A percentile compares a stretch with the other conserved stretches of the same genome.
phyloP scores from a whole-genome alignment of 2,329 filamentous ascomycete genomes.

The Thelonectria discophora region DNA sequence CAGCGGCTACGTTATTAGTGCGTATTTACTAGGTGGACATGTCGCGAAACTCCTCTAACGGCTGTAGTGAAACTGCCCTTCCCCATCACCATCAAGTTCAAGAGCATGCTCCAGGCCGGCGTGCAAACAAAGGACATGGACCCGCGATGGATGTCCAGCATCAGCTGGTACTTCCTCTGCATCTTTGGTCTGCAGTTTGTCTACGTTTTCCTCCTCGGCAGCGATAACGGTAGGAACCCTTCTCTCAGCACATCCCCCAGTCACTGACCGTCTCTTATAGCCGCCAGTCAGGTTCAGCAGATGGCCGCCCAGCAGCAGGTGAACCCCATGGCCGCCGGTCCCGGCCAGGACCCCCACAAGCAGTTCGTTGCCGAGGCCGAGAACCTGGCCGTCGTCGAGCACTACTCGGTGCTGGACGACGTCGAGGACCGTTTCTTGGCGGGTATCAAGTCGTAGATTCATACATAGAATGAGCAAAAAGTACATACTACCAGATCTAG shows the following conservation, averaged over 20 bases:
- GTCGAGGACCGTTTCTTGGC: constrained; percentile 85
- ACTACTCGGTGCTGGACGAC: constrained; percentile 88
- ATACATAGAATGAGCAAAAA: constrained; percentile 43
- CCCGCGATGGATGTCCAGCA: constrained; percentile 96
- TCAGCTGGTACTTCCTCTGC: constrained; percentile 99
- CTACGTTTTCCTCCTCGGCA: constrained; percentile 95
- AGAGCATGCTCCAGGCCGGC: constrained; percentile 98
- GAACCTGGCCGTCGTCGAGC: constrained; percentile 94
- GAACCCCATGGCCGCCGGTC: constrained; percentile 74
- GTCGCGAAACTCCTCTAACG: constrained; percentile 31
- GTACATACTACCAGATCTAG: constrained; percentile 38
- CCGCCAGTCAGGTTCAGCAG: constrained; percentile 85
- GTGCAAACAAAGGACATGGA: constrained; percentile 96
- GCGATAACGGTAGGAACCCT: constrained; percentile 81
- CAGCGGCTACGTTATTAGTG: constrained; percentile 96
- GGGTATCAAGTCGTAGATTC: constrained; percentile 53
- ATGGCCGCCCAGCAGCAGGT: constrained; percentile 39
- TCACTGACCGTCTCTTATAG: constrained; percentile 54
- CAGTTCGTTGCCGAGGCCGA: constrained; percentile 92
- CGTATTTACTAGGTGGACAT: constrained; percentile 17
- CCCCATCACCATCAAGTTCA: constrained; percentile 97
- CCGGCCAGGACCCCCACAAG: constrained; percentile 94
- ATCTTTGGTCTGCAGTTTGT: constrained; percentile 96
- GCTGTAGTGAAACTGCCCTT: constrained; percentile 91
- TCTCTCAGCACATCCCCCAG: neutral